Conservation (phyloP, 2,329 filamentous ascomycete species). For the Simplicillium aogashimaense region DNA sequence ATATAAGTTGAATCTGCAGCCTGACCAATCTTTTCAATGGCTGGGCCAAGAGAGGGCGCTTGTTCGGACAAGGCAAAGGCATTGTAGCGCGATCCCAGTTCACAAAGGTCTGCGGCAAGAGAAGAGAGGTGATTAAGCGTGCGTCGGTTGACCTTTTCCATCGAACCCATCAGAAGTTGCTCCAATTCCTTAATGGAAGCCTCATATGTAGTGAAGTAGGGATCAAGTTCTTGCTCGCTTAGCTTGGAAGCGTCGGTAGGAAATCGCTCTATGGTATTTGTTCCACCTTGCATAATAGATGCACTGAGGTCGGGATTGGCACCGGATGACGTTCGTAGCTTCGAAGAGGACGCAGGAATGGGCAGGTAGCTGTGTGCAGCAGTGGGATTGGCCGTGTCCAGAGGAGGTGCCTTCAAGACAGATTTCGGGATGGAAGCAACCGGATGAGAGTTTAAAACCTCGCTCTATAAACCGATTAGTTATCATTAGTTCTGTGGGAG, state of each 20-base stretch:
- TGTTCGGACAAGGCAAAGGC: conserved; percentile 93
- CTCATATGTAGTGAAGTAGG: conserved; percentile 93
- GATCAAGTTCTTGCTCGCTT: conserved; percentile 83
- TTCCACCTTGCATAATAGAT: conserved; percentile 27
- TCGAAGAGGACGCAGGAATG: conserved; percentile 75
- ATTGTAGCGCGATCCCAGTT: conserved; percentile 92
- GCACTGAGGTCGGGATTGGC: conserved; percentile 21
- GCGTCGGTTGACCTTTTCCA: conserved; percentile 92
- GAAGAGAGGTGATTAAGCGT: conserved; percentile 78
- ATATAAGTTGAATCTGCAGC: conserved; percentile 95
- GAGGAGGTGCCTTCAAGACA: conserved; percentile 85
- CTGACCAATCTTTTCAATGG: conserved; percentile 90
- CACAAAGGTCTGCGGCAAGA: conserved; percentile 78
- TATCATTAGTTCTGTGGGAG: not conserved
- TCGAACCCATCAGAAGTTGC: conserved; percentile 75
- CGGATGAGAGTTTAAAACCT: conserved; percentile 89
- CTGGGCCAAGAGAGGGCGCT: conserved; percentile 76
- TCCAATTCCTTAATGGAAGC: conserved; percentile 87
- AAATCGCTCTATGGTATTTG: conserved; percentile 67
- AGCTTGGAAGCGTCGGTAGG: conserved; percentile 68
- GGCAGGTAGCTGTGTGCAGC: conserved; percentile 81
- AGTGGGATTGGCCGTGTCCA: conserved; percentile 88
- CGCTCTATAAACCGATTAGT: conserved; percentile 50
- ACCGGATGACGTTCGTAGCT: conserved; percentile 54
- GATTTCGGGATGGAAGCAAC: conserved; percentile 89